Conservation (phyloP, 139 green algal species). For the Micromonas pusilla region DNA sequence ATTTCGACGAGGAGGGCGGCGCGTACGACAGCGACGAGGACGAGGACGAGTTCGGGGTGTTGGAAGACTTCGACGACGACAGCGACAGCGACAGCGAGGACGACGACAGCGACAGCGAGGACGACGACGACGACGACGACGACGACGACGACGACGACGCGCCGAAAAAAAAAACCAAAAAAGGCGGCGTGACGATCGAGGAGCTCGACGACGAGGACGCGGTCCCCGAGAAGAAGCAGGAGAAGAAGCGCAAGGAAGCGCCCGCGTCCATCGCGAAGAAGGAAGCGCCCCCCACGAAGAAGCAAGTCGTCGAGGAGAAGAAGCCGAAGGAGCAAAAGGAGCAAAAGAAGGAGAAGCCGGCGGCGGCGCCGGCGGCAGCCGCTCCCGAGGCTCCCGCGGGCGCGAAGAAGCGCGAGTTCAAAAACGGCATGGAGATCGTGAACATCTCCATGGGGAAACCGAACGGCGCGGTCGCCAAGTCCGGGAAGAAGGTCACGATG, state of each 20-base stretch:
- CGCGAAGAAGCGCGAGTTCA: slow-evolving; percentile 31
- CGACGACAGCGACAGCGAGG: slow-evolving; percentile 33
- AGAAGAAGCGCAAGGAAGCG: slow-evolving; percentile 17
- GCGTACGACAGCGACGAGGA: slow-evolving; percentile 36
- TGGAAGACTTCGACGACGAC: slow-evolving; percentile 49
- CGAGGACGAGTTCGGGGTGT: slow-evolving; percentile 39
- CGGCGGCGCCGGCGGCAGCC: slow-evolving; percentile 1
- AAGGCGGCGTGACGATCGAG: slow-evolving; percentile 50
- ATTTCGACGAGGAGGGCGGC: slow-evolving; percentile 16
- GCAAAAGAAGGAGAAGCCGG: slow-evolving; percentile 34
- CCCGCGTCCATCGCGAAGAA: slow-evolving; percentile 13
- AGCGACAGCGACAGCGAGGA: slow-evolving; percentile 44
- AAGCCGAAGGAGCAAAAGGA: slow-evolving; percentile 35
- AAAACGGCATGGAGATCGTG: slow-evolving; percentile 30
- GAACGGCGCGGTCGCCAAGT: slow-evolving; percentile 64
- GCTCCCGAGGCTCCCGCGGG: neutral
- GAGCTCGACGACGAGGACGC: slow-evolving; percentile 37
- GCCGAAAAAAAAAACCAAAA: slow-evolving; percentile 16
- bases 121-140: neutral
- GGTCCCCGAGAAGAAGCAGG: slow-evolving; percentile 21
- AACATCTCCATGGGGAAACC: slow-evolving; percentile 59
- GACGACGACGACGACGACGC: slow-evolving; percentile 21
- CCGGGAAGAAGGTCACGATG: slow-evolving; percentile 50
- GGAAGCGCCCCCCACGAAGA: neutral
- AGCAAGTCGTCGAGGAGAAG: neutral